phyloP scores from a whole-genome alignment of 176 grass and related monocot species.

The Canna indica region DNA sequence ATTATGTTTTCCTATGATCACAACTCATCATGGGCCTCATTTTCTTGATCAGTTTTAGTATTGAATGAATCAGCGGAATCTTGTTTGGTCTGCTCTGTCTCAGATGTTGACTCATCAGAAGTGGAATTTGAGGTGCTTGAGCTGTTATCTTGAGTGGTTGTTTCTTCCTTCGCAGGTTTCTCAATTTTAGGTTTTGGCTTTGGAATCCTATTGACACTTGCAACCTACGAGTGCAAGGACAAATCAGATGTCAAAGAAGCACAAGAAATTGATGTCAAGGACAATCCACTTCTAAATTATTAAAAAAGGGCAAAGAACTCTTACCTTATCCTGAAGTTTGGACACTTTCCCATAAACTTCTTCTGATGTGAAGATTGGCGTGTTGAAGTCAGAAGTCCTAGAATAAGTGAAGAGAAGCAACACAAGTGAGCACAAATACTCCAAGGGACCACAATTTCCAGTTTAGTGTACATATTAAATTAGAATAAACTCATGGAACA shows the following conservation, averaged over 20 bases:
- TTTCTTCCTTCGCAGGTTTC: constrained; percentile 60
- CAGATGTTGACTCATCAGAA: constrained; percentile 25
- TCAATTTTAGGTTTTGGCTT: constrained; percentile 96
- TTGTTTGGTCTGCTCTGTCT: constrained; percentile 27
- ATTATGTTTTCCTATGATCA: too few relatives aligned
- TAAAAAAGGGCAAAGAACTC: not conserved
- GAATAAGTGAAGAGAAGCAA: constrained; percentile 10
- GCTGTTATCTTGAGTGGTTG: constrained; percentile 37
- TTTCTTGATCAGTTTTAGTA: constrained; percentile 34
- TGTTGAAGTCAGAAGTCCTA: constrained; percentile 46
- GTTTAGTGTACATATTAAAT: too few relatives aligned
- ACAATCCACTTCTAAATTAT: not conserved
- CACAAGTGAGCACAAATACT: not conserved
- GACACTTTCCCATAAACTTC: constrained; percentile 64
- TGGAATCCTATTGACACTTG: constrained; percentile 79
- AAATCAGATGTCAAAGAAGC: not conserved
- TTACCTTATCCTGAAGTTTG: constrained; percentile 75
- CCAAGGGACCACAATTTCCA: not conserved
- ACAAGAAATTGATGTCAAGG: not conserved
- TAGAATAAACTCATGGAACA: too few relatives aligned
- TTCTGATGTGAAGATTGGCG: constrained; percentile 75
- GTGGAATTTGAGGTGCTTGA: constrained; percentile 23
- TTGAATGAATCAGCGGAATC: constrained; percentile 26
- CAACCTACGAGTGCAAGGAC: constrained; percentile 37
- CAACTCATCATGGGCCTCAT: constrained; percentile 73